Conservation (phyloP, 2,329 filamentous ascomycete species). For the Pseudofabraea citricarpa region DNA sequence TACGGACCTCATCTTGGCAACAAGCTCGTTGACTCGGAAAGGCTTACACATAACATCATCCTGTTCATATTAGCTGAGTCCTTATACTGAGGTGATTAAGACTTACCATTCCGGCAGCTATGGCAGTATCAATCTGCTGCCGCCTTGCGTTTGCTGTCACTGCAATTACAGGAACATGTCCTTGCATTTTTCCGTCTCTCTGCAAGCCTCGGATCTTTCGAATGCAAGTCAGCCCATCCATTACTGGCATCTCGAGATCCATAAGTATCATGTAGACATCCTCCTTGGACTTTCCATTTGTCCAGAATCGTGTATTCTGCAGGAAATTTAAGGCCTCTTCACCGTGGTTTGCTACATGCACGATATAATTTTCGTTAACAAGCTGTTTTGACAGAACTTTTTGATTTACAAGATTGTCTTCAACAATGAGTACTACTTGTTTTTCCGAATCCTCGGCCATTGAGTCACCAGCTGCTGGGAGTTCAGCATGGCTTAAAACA, state of each 20-base stretch:
- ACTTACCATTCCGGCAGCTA: conserved; percentile 65
- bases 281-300: conserved; percentile 56
- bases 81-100: not conserved
- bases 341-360: conserved; percentile 57
- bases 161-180: conserved; percentile 66
- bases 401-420: conserved; percentile 62
- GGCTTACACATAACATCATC: conserved; percentile 74
- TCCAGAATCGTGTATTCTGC: conserved; percentile 50
- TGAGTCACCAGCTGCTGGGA: not conserved
- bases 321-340: conserved; percentile 52
- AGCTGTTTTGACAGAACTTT: conserved; percentile 55
- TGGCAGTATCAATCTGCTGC: conserved; percentile 65
- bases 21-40: conserved; percentile 61
- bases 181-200: conserved; percentile 36
- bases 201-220: conserved; percentile 63
- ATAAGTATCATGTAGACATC: conserved; percentile 61
- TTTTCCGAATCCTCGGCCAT: conserved; percentile 49
- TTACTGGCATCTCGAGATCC: conserved; percentile 77
- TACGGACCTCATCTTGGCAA: conserved; percentile 54
- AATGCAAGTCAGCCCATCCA: conserved; percentile 72
- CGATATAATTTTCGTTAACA: conserved; percentile 50
- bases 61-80: conserved; percentile 27
- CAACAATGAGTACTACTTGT: conserved; percentile 55
- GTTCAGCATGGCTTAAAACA: not conserved
- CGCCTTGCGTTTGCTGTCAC: conserved; percentile 71